phyloP scores from a whole-genome alignment of 495 filamentous ascomycete genomes.

The Aspergillus ostianus region DNA sequence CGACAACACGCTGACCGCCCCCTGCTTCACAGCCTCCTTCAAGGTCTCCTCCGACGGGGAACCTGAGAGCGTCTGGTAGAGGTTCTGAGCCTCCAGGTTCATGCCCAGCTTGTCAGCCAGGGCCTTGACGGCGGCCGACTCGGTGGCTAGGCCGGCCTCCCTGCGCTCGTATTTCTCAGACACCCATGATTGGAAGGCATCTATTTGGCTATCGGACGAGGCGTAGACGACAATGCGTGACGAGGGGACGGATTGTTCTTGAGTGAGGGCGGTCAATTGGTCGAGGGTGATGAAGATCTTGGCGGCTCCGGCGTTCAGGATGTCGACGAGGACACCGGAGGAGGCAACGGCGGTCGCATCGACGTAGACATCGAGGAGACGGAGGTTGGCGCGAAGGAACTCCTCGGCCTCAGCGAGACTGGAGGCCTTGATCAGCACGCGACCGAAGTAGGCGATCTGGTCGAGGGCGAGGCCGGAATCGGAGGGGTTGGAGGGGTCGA shows the following conservation, averaged over 20 bases:
- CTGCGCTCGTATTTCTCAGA: conserved; percentile 49
- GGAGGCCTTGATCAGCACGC: conserved; percentile 68
- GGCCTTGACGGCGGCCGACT: conserved; percentile 50
- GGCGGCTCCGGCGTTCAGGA: conserved; percentile 83
- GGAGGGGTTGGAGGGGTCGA: conserved; percentile 41
- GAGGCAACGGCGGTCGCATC: conserved; percentile 70
- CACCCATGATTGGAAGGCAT: conserved; percentile 37
- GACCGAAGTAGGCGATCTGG: conserved; percentile 75
- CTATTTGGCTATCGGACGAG: conserved; percentile 34
- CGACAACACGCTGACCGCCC: conserved; percentile 76
- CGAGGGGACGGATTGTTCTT: conserved; percentile 54
- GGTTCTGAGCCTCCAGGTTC: conserved; percentile 37
- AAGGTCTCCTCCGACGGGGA: conserved; percentile 42
- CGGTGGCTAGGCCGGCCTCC: conserved; percentile 52
- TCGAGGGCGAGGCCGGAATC: conserved; percentile 55
- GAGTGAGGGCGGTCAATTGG: conserved; percentile 54
- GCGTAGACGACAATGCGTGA: conserved; percentile 55
- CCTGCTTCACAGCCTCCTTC: conserved; percentile 53
- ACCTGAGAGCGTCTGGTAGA: conserved; percentile 36
- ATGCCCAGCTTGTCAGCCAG: conserved; percentile 40
- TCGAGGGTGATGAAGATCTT: conserved; percentile 78
- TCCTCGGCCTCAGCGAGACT: conserved; percentile 56
- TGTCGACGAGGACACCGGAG: conserved; percentile 67
- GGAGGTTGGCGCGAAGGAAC: conserved; percentile 69
- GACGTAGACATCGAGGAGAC: conserved; percentile 67